phyloP scores from a whole-genome alignment of 2,329 filamentous ascomycete species.

The Fusarium solani-melongenae region DNA sequence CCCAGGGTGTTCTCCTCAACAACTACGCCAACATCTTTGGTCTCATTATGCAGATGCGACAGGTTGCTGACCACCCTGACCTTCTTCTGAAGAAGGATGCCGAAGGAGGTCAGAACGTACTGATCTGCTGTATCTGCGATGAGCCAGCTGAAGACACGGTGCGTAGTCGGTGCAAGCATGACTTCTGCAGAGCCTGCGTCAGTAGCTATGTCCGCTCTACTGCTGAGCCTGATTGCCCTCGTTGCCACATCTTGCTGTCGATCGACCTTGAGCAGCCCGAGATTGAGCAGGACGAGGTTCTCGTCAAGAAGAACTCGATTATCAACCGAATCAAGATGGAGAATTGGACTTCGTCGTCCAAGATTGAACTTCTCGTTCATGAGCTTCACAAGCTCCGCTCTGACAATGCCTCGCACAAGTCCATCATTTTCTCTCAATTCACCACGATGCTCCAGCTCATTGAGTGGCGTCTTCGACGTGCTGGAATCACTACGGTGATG shows the following conservation, averaged over 20 bases:
- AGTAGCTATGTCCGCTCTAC: constrained; percentile 76
- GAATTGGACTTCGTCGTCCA: constrained; percentile 97
- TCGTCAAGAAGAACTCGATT: constrained; percentile 94
- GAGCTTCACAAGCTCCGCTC: constrained; percentile 92
- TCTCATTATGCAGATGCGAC: constrained; percentile 99
- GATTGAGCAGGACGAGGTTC: constrained; percentile 88
- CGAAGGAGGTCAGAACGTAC: constrained; percentile 87
- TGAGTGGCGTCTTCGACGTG: constrained; percentile 94
- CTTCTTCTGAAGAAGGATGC: constrained; percentile 89
- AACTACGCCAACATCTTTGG: constrained; percentile 99
- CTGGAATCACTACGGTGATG: constrained; percentile 99
- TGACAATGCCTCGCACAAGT: constrained; percentile 93
- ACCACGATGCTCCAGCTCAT: constrained; percentile 97
- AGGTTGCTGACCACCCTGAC: constrained; percentile 96
- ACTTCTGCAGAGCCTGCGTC: constrained; percentile 63
- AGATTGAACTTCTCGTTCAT: constrained; percentile 96
- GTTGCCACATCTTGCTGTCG: constrained; percentile 87
- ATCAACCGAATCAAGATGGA: constrained; percentile 99
- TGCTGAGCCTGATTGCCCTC: constrained; percentile 83
- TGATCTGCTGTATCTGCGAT: constrained; percentile 95
- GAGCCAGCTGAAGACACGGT: constrained; percentile 96
- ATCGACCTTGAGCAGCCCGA: constrained; percentile 97
- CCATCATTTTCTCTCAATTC: constrained; percentile 97
- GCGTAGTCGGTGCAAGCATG: constrained; percentile 90
- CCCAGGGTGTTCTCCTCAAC: constrained; percentile 92